These are phyloP conservation scores for Datura wrightii DNA, from an alignment of 257 asterid species.

Conservation along the genomic window DNA sequence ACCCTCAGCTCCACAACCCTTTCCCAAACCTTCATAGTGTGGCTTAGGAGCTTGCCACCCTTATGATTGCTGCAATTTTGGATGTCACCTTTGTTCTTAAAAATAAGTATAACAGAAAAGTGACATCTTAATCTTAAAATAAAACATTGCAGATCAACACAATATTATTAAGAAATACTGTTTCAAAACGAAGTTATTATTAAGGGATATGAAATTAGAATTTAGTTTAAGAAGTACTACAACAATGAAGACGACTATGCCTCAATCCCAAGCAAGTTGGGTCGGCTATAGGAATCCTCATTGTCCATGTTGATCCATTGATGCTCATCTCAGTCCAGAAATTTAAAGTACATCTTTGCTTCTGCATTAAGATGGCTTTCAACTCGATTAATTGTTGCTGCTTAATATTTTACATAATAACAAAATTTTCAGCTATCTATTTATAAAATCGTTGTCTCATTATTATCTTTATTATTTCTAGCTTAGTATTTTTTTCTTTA, in stretches of 20 bases:
- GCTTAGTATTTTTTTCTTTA: background rate
- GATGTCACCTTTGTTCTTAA: no score
- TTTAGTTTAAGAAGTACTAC: background rate
- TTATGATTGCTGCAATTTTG: no score
- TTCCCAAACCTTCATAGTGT: no score
- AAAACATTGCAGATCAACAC: background rate
- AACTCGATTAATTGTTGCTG: background rate
- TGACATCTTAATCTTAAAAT: background rate
- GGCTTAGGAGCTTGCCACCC: no score
- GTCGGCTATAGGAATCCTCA: background rate
- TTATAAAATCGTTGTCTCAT: background rate
- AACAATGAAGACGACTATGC: background rate
- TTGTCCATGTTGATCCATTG: background rate
- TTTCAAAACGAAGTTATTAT: conserved; percentile 1
- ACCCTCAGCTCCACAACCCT: no score
- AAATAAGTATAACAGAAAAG: background rate
- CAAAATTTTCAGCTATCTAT: background rate
- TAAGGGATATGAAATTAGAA: background rate
- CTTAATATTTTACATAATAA: background rate
- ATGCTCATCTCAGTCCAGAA: background rate
- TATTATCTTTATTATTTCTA: background rate
- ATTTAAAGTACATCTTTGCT: background rate
- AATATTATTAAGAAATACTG: background rate
- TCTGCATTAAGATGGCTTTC: background rate
- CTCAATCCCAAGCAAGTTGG: conserved; percentile 18